These are phyloP conservation scores for Citrus medica DNA, from an alignment of 345 rosid species.

Conservation along the genomic window DNA sequence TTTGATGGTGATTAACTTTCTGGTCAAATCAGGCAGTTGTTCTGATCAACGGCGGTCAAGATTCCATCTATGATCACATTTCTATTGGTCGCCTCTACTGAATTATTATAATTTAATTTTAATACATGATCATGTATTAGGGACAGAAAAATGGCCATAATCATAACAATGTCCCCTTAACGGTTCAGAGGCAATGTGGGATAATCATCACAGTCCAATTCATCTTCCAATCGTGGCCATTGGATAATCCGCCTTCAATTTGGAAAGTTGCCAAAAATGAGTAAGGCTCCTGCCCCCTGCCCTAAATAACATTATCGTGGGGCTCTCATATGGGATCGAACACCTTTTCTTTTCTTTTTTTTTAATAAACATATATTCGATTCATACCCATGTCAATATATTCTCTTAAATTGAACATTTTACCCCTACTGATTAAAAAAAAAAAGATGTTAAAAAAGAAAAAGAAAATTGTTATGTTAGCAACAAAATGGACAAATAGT, in stretches of 20 bases:
- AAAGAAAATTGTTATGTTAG: neutral
- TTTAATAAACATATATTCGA: no score
- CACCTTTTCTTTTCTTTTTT: no score
- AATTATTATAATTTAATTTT: neutral
- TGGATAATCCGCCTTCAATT: neutral
- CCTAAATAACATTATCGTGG: neutral
- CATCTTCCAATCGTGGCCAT: neutral
- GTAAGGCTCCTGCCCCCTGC: neutral
- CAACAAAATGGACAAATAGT: no score
- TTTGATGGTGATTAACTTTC: neutral
- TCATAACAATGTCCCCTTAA: constrained; percentile 6
- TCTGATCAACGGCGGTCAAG: constrained; percentile 7
- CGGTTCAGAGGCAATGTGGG: neutral
- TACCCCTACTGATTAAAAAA: neutral
- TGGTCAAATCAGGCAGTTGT: constrained; percentile 9
- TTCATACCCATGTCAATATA: neutral
- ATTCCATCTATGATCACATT: neutral
- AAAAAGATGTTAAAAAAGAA: neutral
- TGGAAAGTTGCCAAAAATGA: neutral
- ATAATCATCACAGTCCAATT: constrained; percentile 6
- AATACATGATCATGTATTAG: neutral
- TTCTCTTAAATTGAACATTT: neutral
- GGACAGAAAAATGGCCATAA: neutral
- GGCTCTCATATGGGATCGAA: neutral
- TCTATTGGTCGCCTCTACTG: neutral